phyloP scores from a whole-genome alignment of 2,329 filamentous ascomycete species.

The Talaromyces verruculosus region DNA sequence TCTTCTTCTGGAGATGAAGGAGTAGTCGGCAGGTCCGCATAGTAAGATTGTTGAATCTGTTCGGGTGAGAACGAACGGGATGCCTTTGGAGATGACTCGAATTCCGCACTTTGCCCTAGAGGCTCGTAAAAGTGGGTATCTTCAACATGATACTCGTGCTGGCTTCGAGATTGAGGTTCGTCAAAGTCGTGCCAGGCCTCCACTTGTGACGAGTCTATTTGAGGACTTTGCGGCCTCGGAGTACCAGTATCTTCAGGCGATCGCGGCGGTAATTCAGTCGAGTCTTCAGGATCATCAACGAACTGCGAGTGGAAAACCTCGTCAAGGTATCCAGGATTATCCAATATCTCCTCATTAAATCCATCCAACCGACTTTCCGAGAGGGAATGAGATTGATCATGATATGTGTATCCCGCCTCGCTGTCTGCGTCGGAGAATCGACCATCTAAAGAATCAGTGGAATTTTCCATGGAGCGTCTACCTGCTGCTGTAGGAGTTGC shows the following conservation, averaged over 20 bases:
- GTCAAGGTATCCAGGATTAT: slow-evolving; percentile 42
- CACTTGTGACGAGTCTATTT: slow-evolving; percentile 21
- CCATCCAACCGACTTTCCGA: slow-evolving; percentile 31
- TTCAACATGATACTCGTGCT: not conserved
- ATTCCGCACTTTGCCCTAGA: not conserved
- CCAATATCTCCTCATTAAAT: slow-evolving; percentile 33
- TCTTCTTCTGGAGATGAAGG: slow-evolving; percentile 4
- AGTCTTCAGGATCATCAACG: slow-evolving; percentile 33
- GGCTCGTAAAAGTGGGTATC: slow-evolving; percentile 3
- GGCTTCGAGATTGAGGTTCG: slow-evolving; percentile 2
- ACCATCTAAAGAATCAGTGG: slow-evolving; percentile 39
- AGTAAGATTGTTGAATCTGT: slow-evolving; percentile 7
- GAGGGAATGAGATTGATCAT: slow-evolving; percentile 20
- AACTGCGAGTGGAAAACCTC: slow-evolving; percentile 39
- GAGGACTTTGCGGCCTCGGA: slow-evolving; percentile 24
- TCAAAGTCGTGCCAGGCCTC: slow-evolving; percentile 17
- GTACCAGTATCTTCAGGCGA: slow-evolving; percentile 24
- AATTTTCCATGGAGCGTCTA: slow-evolving; percentile 22
- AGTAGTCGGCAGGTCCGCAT: not conserved
- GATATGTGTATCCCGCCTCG: slow-evolving; percentile 32
- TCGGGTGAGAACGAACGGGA: not conserved
- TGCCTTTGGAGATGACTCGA: not conserved
- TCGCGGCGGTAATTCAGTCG: slow-evolving; percentile 23
- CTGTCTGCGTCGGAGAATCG: slow-evolving; percentile 46
- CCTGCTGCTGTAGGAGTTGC: not conserved